phyloP scores from a whole-genome alignment of 345 rosid species.

The Diplotaxis tenuifolia region DNA sequence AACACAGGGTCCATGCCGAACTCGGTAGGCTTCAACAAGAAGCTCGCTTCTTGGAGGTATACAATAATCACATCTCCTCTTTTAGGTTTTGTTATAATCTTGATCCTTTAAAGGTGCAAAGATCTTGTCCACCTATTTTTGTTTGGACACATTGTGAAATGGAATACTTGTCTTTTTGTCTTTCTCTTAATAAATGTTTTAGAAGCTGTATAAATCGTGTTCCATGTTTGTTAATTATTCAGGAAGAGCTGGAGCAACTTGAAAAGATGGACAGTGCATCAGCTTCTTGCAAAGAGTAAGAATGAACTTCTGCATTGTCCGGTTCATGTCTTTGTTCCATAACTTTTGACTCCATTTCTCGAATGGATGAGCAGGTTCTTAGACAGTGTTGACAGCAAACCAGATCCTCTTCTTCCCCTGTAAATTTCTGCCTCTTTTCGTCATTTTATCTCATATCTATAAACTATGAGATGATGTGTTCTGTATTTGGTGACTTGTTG shows the following conservation, averaged over 20 bases:
- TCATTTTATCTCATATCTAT: background rate
- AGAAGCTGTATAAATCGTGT: too few relatives aligned
- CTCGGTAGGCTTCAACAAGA: slow-evolving; percentile 82
- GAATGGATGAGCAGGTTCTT: slow-evolving; percentile 48
- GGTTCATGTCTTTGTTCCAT: background rate
- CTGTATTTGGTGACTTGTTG: slow-evolving; percentile 18
- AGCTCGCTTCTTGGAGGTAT: slow-evolving; percentile 71
- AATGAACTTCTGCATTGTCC: background rate
- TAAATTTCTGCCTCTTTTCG: slow-evolving; percentile 28
- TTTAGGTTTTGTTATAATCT: too few relatives aligned
- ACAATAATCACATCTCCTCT: too few relatives aligned
- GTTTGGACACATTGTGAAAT: slow-evolving; percentile 7
- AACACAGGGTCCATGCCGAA: slow-evolving; percentile 75
- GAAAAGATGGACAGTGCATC: slow-evolving; percentile 72
- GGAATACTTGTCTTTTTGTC: too few relatives aligned
- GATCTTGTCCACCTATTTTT: background rate
- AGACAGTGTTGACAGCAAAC: slow-evolving; percentile 49
- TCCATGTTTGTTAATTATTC: too few relatives aligned
- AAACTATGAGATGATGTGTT: background rate
- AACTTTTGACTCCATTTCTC: slow-evolving; percentile 1
- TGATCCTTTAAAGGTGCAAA: too few relatives aligned
- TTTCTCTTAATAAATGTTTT: background rate
- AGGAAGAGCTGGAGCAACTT: slow-evolving; percentile 81
- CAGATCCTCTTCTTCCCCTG: slow-evolving; percentile 79
- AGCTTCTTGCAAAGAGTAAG: slow-evolving; percentile 73